These are phyloP conservation scores for Penicillium diatomitis DNA, from an alignment of 495 filamentous ascomycete genomes.

Conservation along the genomic window DNA sequence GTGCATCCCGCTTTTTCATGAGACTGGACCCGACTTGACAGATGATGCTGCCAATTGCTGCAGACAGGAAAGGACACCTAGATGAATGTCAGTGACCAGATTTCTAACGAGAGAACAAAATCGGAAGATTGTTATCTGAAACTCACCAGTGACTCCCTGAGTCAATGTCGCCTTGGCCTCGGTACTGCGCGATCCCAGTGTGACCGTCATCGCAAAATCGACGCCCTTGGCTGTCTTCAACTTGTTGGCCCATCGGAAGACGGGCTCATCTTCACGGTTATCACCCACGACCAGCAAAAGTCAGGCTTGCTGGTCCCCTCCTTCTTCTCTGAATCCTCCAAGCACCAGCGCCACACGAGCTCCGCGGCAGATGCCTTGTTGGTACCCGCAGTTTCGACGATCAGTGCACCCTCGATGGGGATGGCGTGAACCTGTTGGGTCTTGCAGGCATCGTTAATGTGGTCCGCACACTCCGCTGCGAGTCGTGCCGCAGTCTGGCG, in stretches of 20 bases:
- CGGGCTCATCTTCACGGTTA: conserved; percentile 82
- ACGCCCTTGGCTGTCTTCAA: conserved; percentile 46
- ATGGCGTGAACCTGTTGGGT: conserved; percentile 75
- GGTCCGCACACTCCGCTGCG: conserved; percentile 77
- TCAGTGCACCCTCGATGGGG: conserved; percentile 64
- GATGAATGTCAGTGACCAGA: not conserved
- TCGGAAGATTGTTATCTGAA: too few relatives aligned
- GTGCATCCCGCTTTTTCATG: too few relatives aligned
- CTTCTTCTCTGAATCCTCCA: conserved; percentile 21
- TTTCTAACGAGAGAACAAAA: not conserved
- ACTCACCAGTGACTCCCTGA: conserved; percentile 72
- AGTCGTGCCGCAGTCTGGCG: conserved; percentile 59
- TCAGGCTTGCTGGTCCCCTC: conserved; percentile 43
- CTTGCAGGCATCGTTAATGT: conserved; percentile 87
- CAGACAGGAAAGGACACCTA: conserved; percentile 29
- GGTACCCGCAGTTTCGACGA: conserved; percentile 72
- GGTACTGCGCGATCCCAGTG: conserved; percentile 73
- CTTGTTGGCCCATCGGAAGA: conserved; percentile 87
- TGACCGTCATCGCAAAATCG: conserved; percentile 68
- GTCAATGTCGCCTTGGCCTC: conserved; percentile 78
- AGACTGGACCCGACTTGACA: not conserved
- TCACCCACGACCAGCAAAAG: conserved; percentile 84
- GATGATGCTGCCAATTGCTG: conserved; percentile 15
- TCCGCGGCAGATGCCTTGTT: conserved; percentile 76
- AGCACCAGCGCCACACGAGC: conserved; percentile 52